Percentiles rank a stretch among this genome's conserved stretches.
Evolutionary conservation across 2,329 filamentous ascomycete genomes (phyloP).

Genomic region (Pseudonectria foliicola): DNA sequence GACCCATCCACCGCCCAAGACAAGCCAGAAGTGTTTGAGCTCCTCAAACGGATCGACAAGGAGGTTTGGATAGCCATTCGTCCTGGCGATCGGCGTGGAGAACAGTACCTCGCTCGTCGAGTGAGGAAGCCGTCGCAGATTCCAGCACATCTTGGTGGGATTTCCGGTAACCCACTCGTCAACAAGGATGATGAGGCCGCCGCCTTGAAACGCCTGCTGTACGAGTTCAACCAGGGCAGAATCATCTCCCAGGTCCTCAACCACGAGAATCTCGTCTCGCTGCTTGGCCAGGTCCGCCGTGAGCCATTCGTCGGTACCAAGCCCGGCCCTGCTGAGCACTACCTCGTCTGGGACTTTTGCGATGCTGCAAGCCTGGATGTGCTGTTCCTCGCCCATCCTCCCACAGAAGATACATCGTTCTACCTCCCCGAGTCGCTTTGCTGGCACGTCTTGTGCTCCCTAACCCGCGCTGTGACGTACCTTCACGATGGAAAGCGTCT

Average conservation of each 20-base stretch:
- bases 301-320: constrained; percentile 10
- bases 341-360: constrained; percentile 46
- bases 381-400: constrained; percentile 27
- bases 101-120: constrained; percentile 27
- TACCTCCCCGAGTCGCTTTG: constrained; percentile 46
- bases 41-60: constrained; percentile 23
- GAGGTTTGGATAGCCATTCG: constrained; percentile 26
- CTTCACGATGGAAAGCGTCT: constrained; percentile 42
- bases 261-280: constrained; percentile 42
- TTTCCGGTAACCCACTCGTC: too few relatives aligned
- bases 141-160: too few relatives aligned
- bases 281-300: constrained; percentile 31
- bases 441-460: constrained; percentile 46
- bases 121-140: constrained; percentile 10
- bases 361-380: constrained; percentile 42
- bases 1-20: not conserved
- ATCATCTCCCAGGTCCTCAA: constrained; percentile 33
- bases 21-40: constrained; percentile 19
- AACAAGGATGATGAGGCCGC: constrained; percentile 4
- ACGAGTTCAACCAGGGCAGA: constrained; percentile 21
- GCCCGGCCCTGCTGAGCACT: constrained; percentile 17
- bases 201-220: constrained; percentile 22
- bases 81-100: constrained; percentile 21
- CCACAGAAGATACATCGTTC: constrained; percentile 9
- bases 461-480: constrained; percentile 43